Evolutionary conservation across 225 moss, liverwort and hornwort species (phyloP), one percentile per base, ranked within the genome.

Genomic region (Bryoerythrophyllum caledonicum): DNA sequence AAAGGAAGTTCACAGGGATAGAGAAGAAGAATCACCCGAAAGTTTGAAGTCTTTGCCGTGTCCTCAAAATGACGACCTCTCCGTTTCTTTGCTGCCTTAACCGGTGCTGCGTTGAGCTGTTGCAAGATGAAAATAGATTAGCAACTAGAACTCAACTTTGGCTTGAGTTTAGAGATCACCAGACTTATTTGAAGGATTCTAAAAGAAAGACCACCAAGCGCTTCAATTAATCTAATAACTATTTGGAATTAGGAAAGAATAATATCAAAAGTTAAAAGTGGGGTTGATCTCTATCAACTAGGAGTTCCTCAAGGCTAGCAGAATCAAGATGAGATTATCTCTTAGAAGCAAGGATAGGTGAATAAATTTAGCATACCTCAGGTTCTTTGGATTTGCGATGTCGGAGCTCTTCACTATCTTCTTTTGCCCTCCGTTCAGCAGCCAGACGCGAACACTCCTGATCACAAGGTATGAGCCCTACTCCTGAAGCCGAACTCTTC

Each of bases 381-480:
- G 79, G 59, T 67, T 82, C 90, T 81, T 87, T 92, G 62, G 71
- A 79, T 75, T 85, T 96, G 65, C 93, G 91, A 67, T 85, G 87
- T 59, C 93, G 86, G 46, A 96, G 80, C 73, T 84, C 81, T 78
- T 96, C 91, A 58, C 68, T 80, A 72, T 96, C 93, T 68, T 85
- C 89, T n/a, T 84, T 76, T 10, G 78, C 80, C 62, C 82, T 78
- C 74, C 76, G 82, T 62, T 84, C 84, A 77, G 84, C 85, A 59
- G 72, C 77, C 78, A 93, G 63, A 64, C 84, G 88, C 35, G 75
- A 71, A 78, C 96, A 96, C 63, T 90, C 90, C 48, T 85, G 63
- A 67, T 96, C 90, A 80, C 96, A 96, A 80, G 89, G 79, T 76
- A 93, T 79, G 54, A 96, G 79, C 26, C 93, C 96, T 27, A 91